A percentile compares a stretch with the other conserved stretches of the same genome.
Conservation (phyloP, 768 basidiomycete genomes). For the Boletus speciosus region DNA sequence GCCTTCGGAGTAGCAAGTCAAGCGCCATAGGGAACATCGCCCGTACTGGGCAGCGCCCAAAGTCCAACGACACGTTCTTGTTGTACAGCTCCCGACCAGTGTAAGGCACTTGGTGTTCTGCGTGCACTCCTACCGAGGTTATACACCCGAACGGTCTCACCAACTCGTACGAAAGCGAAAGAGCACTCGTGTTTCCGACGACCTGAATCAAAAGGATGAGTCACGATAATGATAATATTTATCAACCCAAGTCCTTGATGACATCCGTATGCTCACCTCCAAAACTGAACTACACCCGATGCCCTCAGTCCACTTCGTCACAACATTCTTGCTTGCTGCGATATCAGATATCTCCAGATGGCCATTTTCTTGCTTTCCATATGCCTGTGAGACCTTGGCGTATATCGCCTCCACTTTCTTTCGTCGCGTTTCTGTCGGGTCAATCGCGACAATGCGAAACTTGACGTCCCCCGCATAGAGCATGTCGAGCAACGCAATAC, state of each 20-base stretch:
- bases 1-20: constrained; percentile 62
- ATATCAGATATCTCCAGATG: constrained; percentile 50
- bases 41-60: constrained; percentile 78
- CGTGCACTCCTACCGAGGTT: constrained; percentile 72
- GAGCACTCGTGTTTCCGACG: constrained; percentile 64
- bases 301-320: constrained; percentile 51
- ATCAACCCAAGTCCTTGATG: neutral
- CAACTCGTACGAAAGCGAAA: constrained; percentile 63
- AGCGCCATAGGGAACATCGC: constrained; percentile 73
- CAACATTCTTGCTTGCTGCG: constrained; percentile 47
- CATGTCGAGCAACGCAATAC: constrained; percentile 60
- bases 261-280: constrained; percentile 44
- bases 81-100: constrained; percentile 57
- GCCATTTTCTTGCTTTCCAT: constrained; percentile 27
- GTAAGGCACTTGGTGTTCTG: constrained; percentile 50
- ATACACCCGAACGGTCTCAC: constrained; percentile 75
- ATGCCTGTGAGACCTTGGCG: constrained; percentile 45
- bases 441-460: constrained; percentile 62
- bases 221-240: neutral
- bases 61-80: constrained; percentile 78
- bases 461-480: constrained; percentile 43
- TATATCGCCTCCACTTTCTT: constrained; percentile 61
- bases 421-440: constrained; percentile 54
- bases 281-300: constrained; percentile 63
- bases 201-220: constrained; percentile 38